These are phyloP conservation scores for Mycena pura DNA, from an alignment of 768 basidiomycete genomes.

Conservation along the genomic window DNA sequence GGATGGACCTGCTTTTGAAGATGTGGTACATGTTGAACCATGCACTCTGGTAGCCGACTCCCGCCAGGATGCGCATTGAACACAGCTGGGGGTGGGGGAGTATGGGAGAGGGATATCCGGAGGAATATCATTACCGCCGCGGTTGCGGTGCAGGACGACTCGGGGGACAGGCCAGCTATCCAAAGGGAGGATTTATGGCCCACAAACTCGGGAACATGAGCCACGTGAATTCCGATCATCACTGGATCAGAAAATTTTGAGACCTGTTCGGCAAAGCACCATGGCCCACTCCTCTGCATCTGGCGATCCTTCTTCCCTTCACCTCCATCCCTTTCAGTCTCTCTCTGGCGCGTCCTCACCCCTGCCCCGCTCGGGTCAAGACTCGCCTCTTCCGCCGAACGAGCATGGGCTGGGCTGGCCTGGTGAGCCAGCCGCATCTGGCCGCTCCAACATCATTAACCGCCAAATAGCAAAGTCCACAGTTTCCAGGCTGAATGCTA, in stretches of 20 bases:
- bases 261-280: background rate
- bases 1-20: constrained; percentile 42
- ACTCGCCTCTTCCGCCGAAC: constrained; percentile 40
- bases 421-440: constrained; percentile 57
- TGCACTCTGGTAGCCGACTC: background rate
- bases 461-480: constrained; percentile 82
- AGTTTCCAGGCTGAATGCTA: constrained; percentile 81
- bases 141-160: constrained; percentile 44
- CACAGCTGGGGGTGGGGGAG: constrained; percentile 20
- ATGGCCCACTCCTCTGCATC: constrained; percentile 4
- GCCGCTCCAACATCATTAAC: background rate
- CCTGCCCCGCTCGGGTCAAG: constrained; percentile 52
- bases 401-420: constrained; percentile 91
- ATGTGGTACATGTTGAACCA: constrained; percentile 48
- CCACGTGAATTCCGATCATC: constrained; percentile 3
- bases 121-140: constrained; percentile 52
- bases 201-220: no score
- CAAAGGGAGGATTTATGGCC: no score
- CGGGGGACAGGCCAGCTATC: background rate
- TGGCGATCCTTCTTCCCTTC: constrained; percentile 56
- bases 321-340: constrained; percentile 57
- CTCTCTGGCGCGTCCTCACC: no score
- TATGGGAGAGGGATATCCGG: constrained; percentile 55
- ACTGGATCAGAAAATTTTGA: no score
- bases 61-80: constrained; percentile 10